Conservation (phyloP, 345 rosid species). For the Toxicodendron radicans region DNA sequence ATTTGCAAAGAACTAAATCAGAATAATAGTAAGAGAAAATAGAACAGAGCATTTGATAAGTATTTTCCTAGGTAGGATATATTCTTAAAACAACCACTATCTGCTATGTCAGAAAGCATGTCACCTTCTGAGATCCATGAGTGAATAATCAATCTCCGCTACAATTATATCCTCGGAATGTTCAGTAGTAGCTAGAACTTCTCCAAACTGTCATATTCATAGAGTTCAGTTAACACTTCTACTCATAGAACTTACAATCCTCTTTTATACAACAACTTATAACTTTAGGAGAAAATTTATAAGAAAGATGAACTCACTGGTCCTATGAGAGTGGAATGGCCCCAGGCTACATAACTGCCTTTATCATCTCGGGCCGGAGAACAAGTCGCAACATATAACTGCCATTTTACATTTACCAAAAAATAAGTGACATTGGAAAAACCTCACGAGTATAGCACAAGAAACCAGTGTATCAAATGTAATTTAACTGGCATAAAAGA, state of each 20-base stretch:
- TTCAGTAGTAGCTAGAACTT: conserved; percentile 82
- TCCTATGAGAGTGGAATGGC: conserved; percentile 93
- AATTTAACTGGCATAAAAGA: not conserved
- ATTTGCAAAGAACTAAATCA: conserved; percentile 8
- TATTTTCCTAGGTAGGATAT: not conserved
- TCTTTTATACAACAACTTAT: not conserved
- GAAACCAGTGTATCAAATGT: not conserved
- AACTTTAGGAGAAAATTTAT: not conserved
- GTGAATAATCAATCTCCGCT: conserved; percentile 84
- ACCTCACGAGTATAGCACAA: conserved; percentile 1
- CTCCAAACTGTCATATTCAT: conserved; percentile 73
- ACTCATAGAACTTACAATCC: not conserved
- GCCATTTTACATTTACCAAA: conserved; percentile 23
- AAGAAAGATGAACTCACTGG: conserved; percentile 51
- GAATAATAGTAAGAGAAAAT: not conserved
- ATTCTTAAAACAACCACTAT: not conserved
- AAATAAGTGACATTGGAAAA: conserved; percentile 13
- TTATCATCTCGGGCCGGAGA: conserved; percentile 84
- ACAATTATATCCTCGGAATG: conserved; percentile 74
- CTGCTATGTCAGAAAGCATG: not conserved
- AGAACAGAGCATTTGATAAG: not conserved
- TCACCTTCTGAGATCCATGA: conserved; percentile 74
- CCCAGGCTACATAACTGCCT: conserved; percentile 91
- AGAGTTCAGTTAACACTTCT: not conserved
- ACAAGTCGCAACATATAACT: conserved; percentile 93